A percentile compares a stretch with the other conserved stretches of the same genome.
Conservation (phyloP, 1,284 basidiomycete species). For the Leccinum fuscescens region DNA sequence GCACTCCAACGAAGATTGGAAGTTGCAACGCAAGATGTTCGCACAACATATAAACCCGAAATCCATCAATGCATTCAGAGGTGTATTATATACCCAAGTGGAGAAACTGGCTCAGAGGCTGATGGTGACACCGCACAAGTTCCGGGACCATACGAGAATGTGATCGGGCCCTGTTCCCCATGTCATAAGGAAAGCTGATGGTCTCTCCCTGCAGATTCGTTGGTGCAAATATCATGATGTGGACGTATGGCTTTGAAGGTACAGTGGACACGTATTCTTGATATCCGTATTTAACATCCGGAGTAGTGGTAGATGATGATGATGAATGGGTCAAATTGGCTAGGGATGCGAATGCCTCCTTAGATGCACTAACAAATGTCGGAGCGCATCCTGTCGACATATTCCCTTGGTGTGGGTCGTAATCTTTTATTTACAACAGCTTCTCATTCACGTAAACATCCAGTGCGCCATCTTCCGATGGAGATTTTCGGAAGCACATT, state of each 20-base stretch:
- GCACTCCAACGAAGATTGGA: slow-evolving; percentile 3
- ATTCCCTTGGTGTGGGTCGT: slow-evolving; percentile 4
- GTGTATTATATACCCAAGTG: neutral
- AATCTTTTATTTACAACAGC: neutral
- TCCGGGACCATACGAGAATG: slow-evolving; percentile 4
- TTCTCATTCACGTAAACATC: neutral
- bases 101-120: slow-evolving; percentile 3
- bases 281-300: neutral
- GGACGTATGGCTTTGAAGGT: slow-evolving; percentile 10
- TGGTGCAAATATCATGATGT: slow-evolving; percentile 8
- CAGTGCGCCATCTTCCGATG: slow-evolving; percentile 7
- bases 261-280: neutral
- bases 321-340: slow-evolving; percentile 7
- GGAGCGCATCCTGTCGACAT: slow-evolving; percentile 8
- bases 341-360: slow-evolving; percentile 4
- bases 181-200: neutral
- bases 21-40: slow-evolving; percentile 8
- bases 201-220: neutral
- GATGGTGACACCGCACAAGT: slow-evolving; percentile 1
- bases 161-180: neutral
- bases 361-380: slow-evolving; percentile 5
- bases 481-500: slow-evolving; percentile 1
- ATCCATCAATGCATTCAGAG: neutral
- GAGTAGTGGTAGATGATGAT: slow-evolving; percentile 1
- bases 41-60: neutral